These are phyloP conservation scores for Trypanosoma theileri DNA, from an alignment of 208 protist species.

Conservation along the genomic window DNA sequence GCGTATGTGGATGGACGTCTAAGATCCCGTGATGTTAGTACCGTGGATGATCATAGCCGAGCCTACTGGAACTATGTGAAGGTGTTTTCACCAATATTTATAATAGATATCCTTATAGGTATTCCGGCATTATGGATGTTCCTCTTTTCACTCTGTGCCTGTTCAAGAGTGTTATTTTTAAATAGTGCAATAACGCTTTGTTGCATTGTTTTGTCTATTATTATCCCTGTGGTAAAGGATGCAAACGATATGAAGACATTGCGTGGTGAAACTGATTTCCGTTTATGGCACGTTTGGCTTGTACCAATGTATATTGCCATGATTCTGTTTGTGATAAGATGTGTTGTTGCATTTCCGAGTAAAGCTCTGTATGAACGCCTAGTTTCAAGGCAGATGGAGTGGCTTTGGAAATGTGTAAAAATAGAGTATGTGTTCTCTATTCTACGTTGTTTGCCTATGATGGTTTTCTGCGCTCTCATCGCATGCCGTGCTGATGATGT, in stretches of 20 bases:
- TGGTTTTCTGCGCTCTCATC: slow-evolving; percentile 58
- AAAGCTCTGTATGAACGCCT: slow-evolving; percentile 8
- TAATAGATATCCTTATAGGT: slow-evolving; percentile 43
- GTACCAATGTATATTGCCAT: slow-evolving; percentile 63
- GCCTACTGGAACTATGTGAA: slow-evolving; percentile 70
- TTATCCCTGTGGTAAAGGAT: slow-evolving; percentile 71
- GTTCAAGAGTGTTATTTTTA: not conserved
- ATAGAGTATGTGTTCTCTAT: slow-evolving; percentile 41
- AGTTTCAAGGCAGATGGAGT: slow-evolving; percentile 25
- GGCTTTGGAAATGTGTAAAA: slow-evolving; percentile 33
- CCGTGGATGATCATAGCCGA: slow-evolving; percentile 8
- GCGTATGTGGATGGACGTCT: slow-evolving; percentile 49
- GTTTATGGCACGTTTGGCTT: slow-evolving; percentile 66
- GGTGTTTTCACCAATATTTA: slow-evolving; percentile 65
- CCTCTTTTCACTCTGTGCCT: slow-evolving; percentile 4
- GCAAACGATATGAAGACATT: slow-evolving; percentile 37
- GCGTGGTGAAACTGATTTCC: slow-evolving; percentile 37
- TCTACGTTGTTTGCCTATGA: slow-evolving; percentile 30
- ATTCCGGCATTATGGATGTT: slow-evolving; percentile 30
- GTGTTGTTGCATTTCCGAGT: slow-evolving; percentile 28
- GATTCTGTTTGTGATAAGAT: slow-evolving; percentile 30
- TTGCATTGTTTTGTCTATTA: slow-evolving; percentile 46
- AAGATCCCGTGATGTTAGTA: slow-evolving; percentile 6
- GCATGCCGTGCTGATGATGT: slow-evolving; percentile 64
- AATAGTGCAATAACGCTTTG: slow-evolving; percentile 32